Evolutionary conservation across 2,329 filamentous ascomycete species (phyloP).

Genomic region (Fusarium xylarioides): DNA sequence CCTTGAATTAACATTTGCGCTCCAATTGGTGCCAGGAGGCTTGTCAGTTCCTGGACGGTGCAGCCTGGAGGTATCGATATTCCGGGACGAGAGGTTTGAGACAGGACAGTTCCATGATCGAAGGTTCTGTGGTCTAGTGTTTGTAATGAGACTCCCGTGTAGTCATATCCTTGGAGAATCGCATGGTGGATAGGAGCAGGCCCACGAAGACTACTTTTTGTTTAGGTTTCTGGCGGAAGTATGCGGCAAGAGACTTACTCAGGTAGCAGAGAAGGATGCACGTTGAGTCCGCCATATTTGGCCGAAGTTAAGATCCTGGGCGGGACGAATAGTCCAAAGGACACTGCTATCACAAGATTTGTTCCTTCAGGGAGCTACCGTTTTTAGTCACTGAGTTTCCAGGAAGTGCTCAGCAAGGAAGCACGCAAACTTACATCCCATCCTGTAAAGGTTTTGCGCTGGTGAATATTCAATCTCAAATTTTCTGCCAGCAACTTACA

Average conservation of each 20-base stretch:
- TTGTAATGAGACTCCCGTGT: slow-evolving; percentile 84
- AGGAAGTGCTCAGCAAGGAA: neutral
- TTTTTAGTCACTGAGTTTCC: slow-evolving; percentile 1
- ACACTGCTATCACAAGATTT: slow-evolving; percentile 90
- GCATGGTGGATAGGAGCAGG: slow-evolving; percentile 87
- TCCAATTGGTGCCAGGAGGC: slow-evolving; percentile 69
- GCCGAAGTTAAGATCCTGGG: slow-evolving; percentile 73
- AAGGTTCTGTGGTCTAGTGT: slow-evolving; percentile 81
- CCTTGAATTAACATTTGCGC: slow-evolving; percentile 75
- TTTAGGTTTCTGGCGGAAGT: slow-evolving; percentile 17
- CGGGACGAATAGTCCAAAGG: slow-evolving; percentile 91
- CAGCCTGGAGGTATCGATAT: slow-evolving; percentile 58
- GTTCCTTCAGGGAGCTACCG: slow-evolving; percentile 65
- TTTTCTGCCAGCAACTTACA: slow-evolving; percentile 72
- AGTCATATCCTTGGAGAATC: slow-evolving; percentile 68
- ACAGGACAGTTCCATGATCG: slow-evolving; percentile 80
- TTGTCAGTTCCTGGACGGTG: slow-evolving; percentile 53
- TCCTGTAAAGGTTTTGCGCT: slow-evolving; percentile 81
- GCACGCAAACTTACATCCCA: slow-evolving; percentile 72
- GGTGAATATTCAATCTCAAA: slow-evolving; percentile 74
- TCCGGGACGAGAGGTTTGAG: slow-evolving; percentile 70
- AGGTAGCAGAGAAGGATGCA: slow-evolving; percentile 91
- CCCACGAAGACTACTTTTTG: slow-evolving; percentile 73
- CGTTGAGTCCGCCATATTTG: slow-evolving; percentile 87
- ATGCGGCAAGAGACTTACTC: slow-evolving; percentile 63